These are phyloP conservation scores for Thermomyces lanuginosus DNA, from an alignment of 2,329 filamentous ascomycete genomes.

Conservation along the genomic window DNA sequence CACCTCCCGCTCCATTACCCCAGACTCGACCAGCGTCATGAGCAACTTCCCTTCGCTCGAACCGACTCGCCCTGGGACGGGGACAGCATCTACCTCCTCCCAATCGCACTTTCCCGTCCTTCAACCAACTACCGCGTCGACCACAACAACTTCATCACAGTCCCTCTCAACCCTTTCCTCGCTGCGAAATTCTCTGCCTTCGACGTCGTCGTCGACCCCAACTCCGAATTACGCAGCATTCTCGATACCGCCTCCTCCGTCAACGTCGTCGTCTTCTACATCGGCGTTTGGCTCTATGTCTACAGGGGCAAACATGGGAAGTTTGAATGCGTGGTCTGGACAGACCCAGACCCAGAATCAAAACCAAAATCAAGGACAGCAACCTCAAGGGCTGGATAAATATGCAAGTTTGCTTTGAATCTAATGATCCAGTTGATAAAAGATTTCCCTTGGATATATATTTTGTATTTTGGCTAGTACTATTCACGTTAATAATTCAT, in stretches of 20 bases:
- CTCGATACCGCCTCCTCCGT: conserved; percentile 27
- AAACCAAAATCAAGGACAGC: conserved; percentile 12
- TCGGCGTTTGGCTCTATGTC: too few relatives aligned
- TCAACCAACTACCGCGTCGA: conserved; percentile 3
- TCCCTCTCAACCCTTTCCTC: too few relatives aligned
- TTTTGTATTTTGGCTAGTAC: conserved; percentile 1
- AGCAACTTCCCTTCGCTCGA: conserved; percentile 33
- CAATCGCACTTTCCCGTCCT: conserved; percentile 11
- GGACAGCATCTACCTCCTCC: conserved; percentile 10
- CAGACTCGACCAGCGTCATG: conserved; percentile 35
- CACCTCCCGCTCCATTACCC: conserved; percentile 33
- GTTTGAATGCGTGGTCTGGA: too few relatives aligned
- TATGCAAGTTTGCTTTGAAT: conserved; percentile 39
- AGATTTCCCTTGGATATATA: conserved; percentile 2
- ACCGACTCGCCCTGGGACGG: conserved; percentile 21
- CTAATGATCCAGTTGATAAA: conserved; percentile 1
- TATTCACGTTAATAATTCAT: too few relatives aligned
- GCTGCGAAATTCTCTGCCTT: too few relatives aligned
- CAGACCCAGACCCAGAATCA: conserved; percentile 9
- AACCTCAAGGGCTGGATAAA: conserved; percentile 35
- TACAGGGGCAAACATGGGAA: too few relatives aligned
- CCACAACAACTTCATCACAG: too few relatives aligned
- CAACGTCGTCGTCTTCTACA: too few relatives aligned
- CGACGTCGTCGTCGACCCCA: conserved; percentile 10
- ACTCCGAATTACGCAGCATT: conserved; percentile 20